Conservation (phyloP, 805 yeast genomes). For the Nakazawaea molendinolei region DNA sequence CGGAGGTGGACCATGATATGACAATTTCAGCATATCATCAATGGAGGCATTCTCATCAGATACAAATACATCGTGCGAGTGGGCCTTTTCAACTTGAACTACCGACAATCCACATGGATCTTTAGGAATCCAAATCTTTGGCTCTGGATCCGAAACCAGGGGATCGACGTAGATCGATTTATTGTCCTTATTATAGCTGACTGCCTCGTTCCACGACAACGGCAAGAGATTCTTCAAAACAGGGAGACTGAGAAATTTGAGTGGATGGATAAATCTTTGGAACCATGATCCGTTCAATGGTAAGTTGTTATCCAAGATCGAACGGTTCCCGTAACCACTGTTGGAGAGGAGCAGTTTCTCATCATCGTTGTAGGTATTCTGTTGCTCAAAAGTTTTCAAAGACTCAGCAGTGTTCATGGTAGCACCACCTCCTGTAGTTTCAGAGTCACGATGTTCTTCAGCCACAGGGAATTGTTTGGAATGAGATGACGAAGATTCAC, state of each 20-base stretch:
- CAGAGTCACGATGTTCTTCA: background rate
- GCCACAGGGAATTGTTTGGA: background rate
- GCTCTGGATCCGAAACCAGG: slow-evolving; percentile 46
- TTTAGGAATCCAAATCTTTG: slow-evolving; percentile 64
- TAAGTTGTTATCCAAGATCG: slow-evolving; percentile 9
- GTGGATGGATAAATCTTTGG: slow-evolving; percentile 38
- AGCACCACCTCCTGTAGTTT: background rate
- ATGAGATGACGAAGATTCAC: slow-evolving; percentile 6
- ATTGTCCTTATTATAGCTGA: slow-evolving; percentile 12
- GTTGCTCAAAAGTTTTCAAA: too few relatives aligned
- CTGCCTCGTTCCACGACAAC: slow-evolving; percentile 17
- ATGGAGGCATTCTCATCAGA: slow-evolving; percentile 50
- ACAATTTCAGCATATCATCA: slow-evolving; percentile 49
- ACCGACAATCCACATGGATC: slow-evolving; percentile 64
- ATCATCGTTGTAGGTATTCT: slow-evolving; percentile 3
- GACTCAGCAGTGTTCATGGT: too few relatives aligned
- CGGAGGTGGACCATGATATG: slow-evolving; percentile 64
- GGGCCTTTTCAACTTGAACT: slow-evolving; percentile 47
- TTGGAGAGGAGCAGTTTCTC: slow-evolving; percentile 6
- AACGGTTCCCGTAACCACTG: slow-evolving; percentile 1
- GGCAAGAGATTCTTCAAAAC: slow-evolving; percentile 37
- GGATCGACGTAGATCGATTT: slow-evolving; percentile 48
- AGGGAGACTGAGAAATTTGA: slow-evolving; percentile 31
- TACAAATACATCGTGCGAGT: slow-evolving; percentile 44
- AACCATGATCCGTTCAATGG: slow-evolving; percentile 13